Percentiles rank a stretch among this genome's conserved stretches.
Evolutionary conservation across 352 stramenopile genomes (phyloP).

Genomic region (Globisporangium abappressorium): DNA sequence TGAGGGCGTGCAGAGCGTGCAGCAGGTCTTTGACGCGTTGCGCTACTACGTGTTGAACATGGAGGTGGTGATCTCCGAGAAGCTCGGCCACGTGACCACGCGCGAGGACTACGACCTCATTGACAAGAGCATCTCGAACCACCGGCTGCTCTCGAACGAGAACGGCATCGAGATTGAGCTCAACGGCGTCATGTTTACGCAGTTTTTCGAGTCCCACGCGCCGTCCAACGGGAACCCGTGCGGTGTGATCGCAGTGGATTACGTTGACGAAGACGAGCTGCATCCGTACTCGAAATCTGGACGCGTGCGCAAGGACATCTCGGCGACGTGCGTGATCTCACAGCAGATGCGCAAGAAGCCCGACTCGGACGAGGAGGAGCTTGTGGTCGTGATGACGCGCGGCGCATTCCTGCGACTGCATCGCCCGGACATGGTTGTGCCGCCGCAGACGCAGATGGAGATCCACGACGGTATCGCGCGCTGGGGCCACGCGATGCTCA

Average conservation of each 20-base stretch:
- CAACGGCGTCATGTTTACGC: constrained; percentile 49
- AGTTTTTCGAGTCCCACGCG: constrained; percentile 27
- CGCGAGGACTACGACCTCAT: constrained; percentile 49
- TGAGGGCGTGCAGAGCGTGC: constrained; percentile 26
- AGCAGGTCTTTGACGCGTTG: constrained; percentile 54
- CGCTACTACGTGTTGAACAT: constrained; percentile 59
- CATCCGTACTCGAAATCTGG: constrained; percentile 40
- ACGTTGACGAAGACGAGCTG: constrained; percentile 49
- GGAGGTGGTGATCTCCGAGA: constrained; percentile 58
- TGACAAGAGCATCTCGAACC: constrained; percentile 46
- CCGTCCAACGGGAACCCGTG: constrained; percentile 23
- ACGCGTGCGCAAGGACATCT: constrained; percentile 50
- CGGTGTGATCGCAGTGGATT: constrained; percentile 38
- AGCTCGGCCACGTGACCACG: constrained; percentile 51
- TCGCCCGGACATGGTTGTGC: neutral
- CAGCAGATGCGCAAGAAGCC: constrained; percentile 9
- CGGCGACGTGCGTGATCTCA: constrained; percentile 39
- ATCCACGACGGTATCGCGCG: constrained; percentile 20
- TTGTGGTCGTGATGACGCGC: constrained; percentile 19
- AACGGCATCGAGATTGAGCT: constrained; percentile 42
- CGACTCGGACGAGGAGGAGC: constrained; percentile 1
- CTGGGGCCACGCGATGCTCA: constrained; percentile 23
- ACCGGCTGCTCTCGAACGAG: constrained; percentile 44
- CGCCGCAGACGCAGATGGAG: constrained; percentile 13
- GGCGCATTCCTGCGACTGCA: constrained; percentile 19